phyloP scores from a whole-genome alignment of 2,329 filamentous ascomycete species.

The Microdochium bolleyi region DNA sequence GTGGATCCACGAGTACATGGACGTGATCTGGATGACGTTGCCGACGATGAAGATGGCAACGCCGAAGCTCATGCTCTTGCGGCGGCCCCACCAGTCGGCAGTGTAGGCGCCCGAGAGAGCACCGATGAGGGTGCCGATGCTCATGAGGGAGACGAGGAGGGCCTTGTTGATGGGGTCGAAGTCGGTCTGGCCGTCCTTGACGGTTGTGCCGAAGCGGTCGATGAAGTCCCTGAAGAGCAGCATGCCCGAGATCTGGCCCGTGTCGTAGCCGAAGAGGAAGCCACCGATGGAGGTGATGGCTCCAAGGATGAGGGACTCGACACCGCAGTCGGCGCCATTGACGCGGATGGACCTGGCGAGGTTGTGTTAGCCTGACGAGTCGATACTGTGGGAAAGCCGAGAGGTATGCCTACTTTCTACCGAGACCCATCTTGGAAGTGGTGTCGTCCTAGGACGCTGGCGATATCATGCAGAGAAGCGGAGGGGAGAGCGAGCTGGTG shows the following conservation, averaged over 20 bases:
- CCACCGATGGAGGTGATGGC: constrained; percentile 49
- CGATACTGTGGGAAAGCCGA: background rate
- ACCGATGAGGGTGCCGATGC: constrained; percentile 47
- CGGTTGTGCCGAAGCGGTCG: constrained; percentile 40
- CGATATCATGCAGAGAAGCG: background rate
- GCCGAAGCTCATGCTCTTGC: constrained; percentile 43
- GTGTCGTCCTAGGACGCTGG: background rate
- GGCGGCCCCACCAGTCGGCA: constrained; percentile 49
- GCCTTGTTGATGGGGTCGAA: constrained; percentile 36
- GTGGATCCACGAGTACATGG: constrained; percentile 52
- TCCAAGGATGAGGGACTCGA: constrained; percentile 34
- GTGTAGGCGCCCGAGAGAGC: constrained; percentile 45
- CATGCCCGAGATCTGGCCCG: constrained; percentile 48
- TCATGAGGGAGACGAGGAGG: constrained; percentile 47
- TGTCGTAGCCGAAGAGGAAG: constrained; percentile 58
- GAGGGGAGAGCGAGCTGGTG: background rate
- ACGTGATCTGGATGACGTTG: constrained; percentile 58
- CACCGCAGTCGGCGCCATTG: constrained; percentile 32
- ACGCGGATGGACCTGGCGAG: constrained; percentile 26
- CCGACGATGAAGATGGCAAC: constrained; percentile 54
- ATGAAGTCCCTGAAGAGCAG: constrained; percentile 45
- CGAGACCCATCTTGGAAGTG: background rate
- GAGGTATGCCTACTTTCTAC: background rate
- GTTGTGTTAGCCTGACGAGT: background rate
- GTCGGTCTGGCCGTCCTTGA: constrained; percentile 23